Evolutionary conservation across 768 basidiomycete species (phyloP).

Genomic region (Amanita subjunquillea): DNA sequence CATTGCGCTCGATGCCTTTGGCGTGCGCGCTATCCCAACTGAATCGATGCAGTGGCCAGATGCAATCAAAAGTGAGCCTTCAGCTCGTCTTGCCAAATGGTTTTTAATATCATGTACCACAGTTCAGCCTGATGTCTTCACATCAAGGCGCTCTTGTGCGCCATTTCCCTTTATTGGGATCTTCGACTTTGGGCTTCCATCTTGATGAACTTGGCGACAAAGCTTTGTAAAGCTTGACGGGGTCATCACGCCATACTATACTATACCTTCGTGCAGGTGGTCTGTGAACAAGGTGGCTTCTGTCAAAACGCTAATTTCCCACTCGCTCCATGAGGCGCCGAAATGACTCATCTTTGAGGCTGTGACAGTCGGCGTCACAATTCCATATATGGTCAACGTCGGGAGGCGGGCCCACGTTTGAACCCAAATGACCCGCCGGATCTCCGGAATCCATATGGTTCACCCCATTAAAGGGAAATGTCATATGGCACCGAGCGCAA

Average conservation of each 20-base stretch:
- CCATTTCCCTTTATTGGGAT: neutral
- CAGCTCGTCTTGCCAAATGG: neutral
- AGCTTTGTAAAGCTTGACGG: neutral
- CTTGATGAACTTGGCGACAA: neutral
- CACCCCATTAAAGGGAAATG: neutral
- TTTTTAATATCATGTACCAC: neutral
- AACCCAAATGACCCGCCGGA: neutral
- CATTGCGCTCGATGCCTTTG: neutral
- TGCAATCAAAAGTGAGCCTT: neutral
- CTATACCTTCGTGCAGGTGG: conserved; percentile 1
- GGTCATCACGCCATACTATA: conserved; percentile 1
- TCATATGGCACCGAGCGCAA: neutral
- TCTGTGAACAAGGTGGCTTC: neutral
- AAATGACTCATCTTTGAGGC: neutral
- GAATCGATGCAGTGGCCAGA: neutral
- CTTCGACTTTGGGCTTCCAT: neutral
- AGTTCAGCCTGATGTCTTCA: neutral
- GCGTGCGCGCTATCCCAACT: neutral
- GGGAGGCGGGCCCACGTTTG: neutral
- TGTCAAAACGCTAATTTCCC: neutral
- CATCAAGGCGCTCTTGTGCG: neutral
- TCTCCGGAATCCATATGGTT: neutral
- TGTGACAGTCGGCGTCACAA: neutral
- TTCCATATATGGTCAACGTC: conserved; percentile 1
- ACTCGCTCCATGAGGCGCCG: neutral